Base-by-base conservation (phyloP, 2,329 filamentous ascomycete species). In the Colletotrichum sansevieriae region DNA sequence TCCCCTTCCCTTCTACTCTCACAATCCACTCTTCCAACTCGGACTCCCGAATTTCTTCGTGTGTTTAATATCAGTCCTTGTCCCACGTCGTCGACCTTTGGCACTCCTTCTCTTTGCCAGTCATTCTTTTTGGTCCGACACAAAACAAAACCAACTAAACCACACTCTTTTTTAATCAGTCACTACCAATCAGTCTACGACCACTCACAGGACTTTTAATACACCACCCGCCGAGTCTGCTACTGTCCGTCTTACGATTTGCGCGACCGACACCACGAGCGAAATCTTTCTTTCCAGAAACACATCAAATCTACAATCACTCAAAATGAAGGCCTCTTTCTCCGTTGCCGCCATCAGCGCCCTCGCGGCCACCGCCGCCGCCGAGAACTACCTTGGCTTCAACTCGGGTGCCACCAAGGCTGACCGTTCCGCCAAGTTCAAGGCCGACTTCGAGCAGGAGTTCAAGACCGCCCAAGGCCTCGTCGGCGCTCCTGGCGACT, bases 311-410 rank as follows among this genome's bases (percentile, higher is more conserved):
- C 15, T 33, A 33, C 41, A 25, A 58, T 22, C 25, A 29, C 13
- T 55, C 65, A 68, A 65, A 33, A 68, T 68, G 65, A 68, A 85
- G 85, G 83, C 82, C 78, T 78, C 71, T 79, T 71, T 77, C 80
- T 39, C 71, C 78, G 44, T 74, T 78, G 49, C 56, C 58, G 78
- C 79, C 65, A 78, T 80, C 70, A 74, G 77, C 74, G 77, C 77
- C 59, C 77, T 84, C 72, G 81, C 79, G 67, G 72, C 80, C 35
- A 78, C 80, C 69, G 80, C 74, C 57, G 79, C 82, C 51, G 79
- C 78, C 43, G 74, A 81, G 73, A 85, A 84, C 82, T 85, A 84
- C 75, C 81, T 86, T 33, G 84, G 84, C 71, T 86, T 86, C 82
- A 86, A 85, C 82, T 85, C 83, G 0, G 84, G 84, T 68, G 76